A percentile compares a stretch with the other conserved stretches of the same genome.
phyloP scores from a whole-genome alignment of 371 early-diverging fungal genomes.

The Catenaria anguillulae region DNA sequence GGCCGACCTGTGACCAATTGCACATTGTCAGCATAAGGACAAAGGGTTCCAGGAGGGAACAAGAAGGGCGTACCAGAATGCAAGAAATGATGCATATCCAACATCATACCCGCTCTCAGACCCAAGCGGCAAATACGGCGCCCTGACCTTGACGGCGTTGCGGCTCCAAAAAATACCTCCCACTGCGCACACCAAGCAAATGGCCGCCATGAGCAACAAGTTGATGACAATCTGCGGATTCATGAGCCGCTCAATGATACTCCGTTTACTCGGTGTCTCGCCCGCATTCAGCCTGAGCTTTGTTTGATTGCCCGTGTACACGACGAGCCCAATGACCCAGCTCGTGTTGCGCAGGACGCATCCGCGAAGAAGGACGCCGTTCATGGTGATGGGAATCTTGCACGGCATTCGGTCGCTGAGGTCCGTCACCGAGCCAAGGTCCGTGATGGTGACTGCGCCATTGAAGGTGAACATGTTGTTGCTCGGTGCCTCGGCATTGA shows the following conservation, averaged over 20 bases:
- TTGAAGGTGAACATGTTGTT: slow-evolving; percentile 58
- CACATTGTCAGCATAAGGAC: slow-evolving; percentile 55
- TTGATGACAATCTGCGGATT: slow-evolving; percentile 70
- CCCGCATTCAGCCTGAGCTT: slow-evolving; percentile 74
- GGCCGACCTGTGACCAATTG: too few relatives aligned
- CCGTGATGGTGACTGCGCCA: too few relatives aligned
- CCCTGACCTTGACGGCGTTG: too few relatives aligned
- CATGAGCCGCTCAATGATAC: slow-evolving; percentile 74
- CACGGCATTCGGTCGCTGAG: too few relatives aligned
- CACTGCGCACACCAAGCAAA: not conserved
- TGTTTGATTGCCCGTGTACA: slow-evolving; percentile 79
- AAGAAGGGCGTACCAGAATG: too few relatives aligned
- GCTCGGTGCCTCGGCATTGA: slow-evolving; percentile 69
- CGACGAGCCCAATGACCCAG: slow-evolving; percentile 70
- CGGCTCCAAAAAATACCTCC: not conserved
- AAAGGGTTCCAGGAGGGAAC: not conserved
- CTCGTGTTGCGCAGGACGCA: slow-evolving; percentile 64
- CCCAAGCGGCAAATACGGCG: too few relatives aligned
- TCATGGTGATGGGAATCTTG: slow-evolving; percentile 66
- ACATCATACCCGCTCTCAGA: too few relatives aligned
- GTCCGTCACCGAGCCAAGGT: too few relatives aligned
- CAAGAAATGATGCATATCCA: too few relatives aligned
- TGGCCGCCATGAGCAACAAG: not conserved
- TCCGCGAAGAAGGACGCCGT: slow-evolving; percentile 62
- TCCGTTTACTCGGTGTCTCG: slow-evolving; percentile 22